Base-by-base conservation (phyloP, 495 filamentous ascomycete species). In the Lasiosphaeris hirsuta region DNA sequence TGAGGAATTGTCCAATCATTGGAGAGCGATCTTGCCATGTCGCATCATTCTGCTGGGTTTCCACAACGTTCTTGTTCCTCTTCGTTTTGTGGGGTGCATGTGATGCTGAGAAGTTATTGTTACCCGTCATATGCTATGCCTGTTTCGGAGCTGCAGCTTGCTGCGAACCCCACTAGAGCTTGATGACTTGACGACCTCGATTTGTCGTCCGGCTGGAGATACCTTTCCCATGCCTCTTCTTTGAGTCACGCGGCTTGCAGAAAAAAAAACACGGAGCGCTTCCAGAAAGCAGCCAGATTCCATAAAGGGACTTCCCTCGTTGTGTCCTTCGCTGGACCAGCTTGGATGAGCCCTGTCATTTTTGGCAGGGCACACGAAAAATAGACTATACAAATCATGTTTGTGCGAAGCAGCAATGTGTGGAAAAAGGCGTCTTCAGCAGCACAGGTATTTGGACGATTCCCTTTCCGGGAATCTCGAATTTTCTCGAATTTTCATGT, bases 341-440 rank as follows among this genome's bases (percentile, higher is more conserved):
- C 46, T 43, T 39, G 10, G 15, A 14, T 48, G 43, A 43, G 36
- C 38, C 36, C 39, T 18, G 34, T 54, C 51, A 14, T 43, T 44
- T 54, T 54, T 41, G 11, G 13, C 10, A 9, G 9, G 9, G 14
- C 39, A 15, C 7, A 14, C 48, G 19, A 37, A 34, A 37, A 34
- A 47, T 1, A 39, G 33, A 30, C 38, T 23, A 17, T 23, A 34
- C 17, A 7, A 53, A 61, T 50, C 54, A 66, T 68, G 61, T 56
- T 66, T 46, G 54, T 37, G 17, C 54, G 59, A 17, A 51, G 51
- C 34, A 47, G 42, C 44, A 52, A 56, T 60, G 59, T 46, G 17
- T 63, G 42, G 61, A 70, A 64, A 51, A 60, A 50, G 55, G 61
- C 61, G 52, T 57, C 60, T 35, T 59, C 59, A 23, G 61, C 48